These are phyloP conservation scores for Mycena pura DNA, from an alignment of 768 basidiomycete species.

Conservation along the genomic window DNA sequence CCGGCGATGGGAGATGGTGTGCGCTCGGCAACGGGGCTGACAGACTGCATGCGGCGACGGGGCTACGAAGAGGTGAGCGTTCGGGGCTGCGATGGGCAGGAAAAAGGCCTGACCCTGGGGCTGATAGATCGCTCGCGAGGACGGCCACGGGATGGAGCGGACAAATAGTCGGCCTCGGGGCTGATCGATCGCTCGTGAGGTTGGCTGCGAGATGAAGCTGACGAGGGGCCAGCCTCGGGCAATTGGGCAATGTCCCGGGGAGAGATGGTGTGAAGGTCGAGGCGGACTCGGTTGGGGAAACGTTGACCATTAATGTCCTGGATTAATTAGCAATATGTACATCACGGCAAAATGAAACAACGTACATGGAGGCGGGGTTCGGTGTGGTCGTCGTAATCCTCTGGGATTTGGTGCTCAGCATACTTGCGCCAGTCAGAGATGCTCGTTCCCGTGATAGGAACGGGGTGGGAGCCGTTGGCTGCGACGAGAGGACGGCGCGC, in stretches of 20 bases:
- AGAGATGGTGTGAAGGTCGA: constrained; percentile 5
- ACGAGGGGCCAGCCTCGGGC: not conserved
- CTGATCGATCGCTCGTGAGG: no score
- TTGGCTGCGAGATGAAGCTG: not conserved
- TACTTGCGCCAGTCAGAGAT: constrained; percentile 5
- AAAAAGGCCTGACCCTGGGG: not conserved
- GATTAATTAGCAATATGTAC: not conserved
- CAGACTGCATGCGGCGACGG: constrained; percentile 10
- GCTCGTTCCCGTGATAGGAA: no score
- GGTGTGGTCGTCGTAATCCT: not conserved
- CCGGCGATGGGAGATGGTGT: not conserved
- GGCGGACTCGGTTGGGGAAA: not conserved
- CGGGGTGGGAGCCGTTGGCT: not conserved
- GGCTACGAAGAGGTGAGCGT: not conserved
- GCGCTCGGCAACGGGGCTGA: no score
- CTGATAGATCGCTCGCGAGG: not conserved
- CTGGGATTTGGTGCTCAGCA: not conserved
- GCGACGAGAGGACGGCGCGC: not conserved
- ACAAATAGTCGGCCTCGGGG: not conserved
- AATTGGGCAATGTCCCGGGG: not conserved
- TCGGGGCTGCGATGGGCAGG: not conserved
- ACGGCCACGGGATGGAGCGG: not conserved
- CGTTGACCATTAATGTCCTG: constrained; percentile 7
- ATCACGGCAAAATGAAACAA: not conserved
- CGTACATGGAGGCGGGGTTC: not conserved